Evolutionary conservation across 2,329 filamentous ascomycete species (phyloP).

Genomic region (Trichoderma atrobrunneum): DNA sequence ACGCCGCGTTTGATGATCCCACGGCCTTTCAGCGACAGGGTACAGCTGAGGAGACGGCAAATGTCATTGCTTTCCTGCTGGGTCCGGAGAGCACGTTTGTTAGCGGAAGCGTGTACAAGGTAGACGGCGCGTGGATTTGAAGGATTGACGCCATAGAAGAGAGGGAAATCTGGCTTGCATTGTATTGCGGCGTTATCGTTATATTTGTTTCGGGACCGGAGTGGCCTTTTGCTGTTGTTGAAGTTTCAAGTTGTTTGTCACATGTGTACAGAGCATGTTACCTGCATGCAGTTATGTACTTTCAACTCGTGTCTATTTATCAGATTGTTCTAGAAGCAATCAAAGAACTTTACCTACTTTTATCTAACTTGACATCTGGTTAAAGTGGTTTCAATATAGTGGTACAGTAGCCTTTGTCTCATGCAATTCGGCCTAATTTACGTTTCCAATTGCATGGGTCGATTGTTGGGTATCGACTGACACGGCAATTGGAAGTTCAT

Average conservation of each 20-base stretch:
- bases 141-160: not conserved
- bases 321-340: not conserved
- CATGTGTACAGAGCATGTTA: not conserved
- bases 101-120: constrained; percentile 44
- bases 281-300: not conserved
- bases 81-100: constrained; percentile 47
- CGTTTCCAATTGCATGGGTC: not conserved
- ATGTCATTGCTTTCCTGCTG: constrained; percentile 47
- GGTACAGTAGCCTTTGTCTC: not conserved
- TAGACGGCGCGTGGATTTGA: constrained; percentile 42
- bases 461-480: not conserved
- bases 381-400: not conserved
- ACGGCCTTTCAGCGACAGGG: constrained; percentile 43
- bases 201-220: not conserved
- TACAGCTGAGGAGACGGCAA: constrained; percentile 46
- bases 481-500: not conserved
- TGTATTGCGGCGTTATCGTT: constrained; percentile 13
- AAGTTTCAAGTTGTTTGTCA: not conserved
- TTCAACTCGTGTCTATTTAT: not conserved
- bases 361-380: not conserved
- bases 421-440: constrained; percentile 1
- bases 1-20: constrained; percentile 43
- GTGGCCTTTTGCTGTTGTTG: not conserved
- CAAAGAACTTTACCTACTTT: not conserved
- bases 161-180: not conserved